These are phyloP conservation scores for Sporothrix schenckii DNA, from an alignment of 2,329 filamentous ascomycete genomes.

Conservation along the genomic window DNA sequence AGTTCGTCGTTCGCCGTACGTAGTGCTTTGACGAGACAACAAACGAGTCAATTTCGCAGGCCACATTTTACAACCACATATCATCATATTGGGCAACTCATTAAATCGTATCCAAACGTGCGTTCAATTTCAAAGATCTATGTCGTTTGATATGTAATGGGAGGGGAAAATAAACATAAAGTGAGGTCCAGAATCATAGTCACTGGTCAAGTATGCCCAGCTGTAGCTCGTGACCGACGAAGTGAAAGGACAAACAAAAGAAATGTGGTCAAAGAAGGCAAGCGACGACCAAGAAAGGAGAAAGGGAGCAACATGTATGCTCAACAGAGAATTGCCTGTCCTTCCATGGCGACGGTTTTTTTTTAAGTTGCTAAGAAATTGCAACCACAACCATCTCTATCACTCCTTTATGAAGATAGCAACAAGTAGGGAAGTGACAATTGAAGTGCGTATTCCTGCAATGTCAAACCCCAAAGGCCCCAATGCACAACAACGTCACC, in stretches of 20 bases:
- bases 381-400: not conserved
- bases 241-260: constrained; percentile 25
- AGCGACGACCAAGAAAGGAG: not conserved
- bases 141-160: constrained; percentile 15
- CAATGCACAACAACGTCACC: not conserved
- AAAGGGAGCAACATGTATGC: not conserved
- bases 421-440: not conserved
- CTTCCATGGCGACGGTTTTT: not conserved
- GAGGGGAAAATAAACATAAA: not conserved
- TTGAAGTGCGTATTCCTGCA: not conserved
- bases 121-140: constrained; percentile 15
- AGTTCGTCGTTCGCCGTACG: too few species aligned
- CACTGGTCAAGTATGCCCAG: not conserved
- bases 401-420: not conserved
- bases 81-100: not conserved
- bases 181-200: not conserved
- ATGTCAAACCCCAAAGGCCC: not conserved
- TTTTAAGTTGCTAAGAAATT: not conserved
- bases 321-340: not conserved
- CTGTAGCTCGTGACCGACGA: not conserved
- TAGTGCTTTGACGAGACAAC: not conserved
- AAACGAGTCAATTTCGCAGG: not conserved
- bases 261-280: constrained; percentile 22
- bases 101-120: constrained; percentile 14
- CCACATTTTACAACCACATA: not conserved